A percentile compares a stretch with the other conserved stretches of the same genome.
Conservation (phyloP, 176 grass and related monocot species). For the Triticum dicoccoides region DNA sequence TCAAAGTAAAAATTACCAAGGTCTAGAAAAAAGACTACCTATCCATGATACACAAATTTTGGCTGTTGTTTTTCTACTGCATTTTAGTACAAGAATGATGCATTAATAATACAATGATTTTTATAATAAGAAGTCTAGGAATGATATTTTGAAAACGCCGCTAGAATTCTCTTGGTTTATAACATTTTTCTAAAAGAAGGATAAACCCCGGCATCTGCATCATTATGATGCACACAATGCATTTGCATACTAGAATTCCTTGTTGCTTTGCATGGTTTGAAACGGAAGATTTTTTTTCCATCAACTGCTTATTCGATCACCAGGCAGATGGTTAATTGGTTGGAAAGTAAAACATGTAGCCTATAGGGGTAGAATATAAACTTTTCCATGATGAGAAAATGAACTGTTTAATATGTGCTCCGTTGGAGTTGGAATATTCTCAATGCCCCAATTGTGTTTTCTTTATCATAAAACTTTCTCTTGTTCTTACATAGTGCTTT, state of each 20-base stretch:
- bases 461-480: neutral
- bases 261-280: neutral
- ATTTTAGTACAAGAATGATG: neutral
- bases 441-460: neutral
- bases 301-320: no score
- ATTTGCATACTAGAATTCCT: neutral
- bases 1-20: no score
- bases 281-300: neutral
- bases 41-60: neutral
- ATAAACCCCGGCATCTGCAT: no score
- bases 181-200: neutral
- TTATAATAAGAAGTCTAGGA: neutral
- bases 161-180: neutral
- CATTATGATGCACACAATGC: neutral
- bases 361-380: neutral
- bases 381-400: neutral
- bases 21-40: no score
- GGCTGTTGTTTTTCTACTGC: neutral
- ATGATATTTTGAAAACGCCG: neutral
- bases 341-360: neutral
- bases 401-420: neutral
- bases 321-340: neutral
- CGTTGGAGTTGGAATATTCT: neutral
- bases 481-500: neutral
- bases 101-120: neutral